A percentile compares a stretch with the other conserved stretches of the same genome.
Evolutionary conservation across 2,329 filamentous ascomycete species (phyloP).

Genomic region (Gaeumannomyces sp.): DNA sequence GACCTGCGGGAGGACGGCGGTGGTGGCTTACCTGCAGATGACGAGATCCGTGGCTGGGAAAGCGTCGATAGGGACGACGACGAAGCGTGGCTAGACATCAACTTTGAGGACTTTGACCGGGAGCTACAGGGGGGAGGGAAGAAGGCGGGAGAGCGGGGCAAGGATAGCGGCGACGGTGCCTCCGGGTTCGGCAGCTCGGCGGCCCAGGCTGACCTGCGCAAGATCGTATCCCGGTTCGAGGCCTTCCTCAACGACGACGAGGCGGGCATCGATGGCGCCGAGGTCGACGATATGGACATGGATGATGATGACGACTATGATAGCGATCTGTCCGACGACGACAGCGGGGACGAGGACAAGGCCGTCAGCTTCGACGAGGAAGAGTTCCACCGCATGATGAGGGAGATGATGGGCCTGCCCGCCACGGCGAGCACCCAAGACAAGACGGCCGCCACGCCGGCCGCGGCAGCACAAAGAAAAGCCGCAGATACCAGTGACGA

Average conservation of each 20-base stretch:
- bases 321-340: conserved; percentile 36
- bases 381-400: conserved; percentile 82
- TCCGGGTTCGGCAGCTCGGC: conserved; percentile 57
- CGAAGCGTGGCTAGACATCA: conserved; percentile 87
- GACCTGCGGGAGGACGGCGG: conserved; percentile 70
- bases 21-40: conserved; percentile 57
- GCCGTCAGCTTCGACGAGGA: conserved; percentile 77
- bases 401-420: conserved; percentile 76
- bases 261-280: conserved; percentile 73
- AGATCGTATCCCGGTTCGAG: conserved; percentile 92
- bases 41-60: conserved; percentile 68
- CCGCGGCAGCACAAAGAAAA: conserved; percentile 11
- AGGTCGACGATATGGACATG: conserved; percentile 64
- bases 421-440: conserved; percentile 7
- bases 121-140: conserved; percentile 19
- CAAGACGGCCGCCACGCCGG: conserved; percentile 5
- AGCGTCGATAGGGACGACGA: conserved; percentile 61
- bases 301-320: conserved; percentile 48
- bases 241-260: conserved; percentile 81
- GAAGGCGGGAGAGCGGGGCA: conserved; percentile 16
- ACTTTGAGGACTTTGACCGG: conserved; percentile 62
- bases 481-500: conserved; percentile 19
- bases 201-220: conserved; percentile 71
- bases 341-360: conserved; percentile 62
- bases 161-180: conserved; percentile 13